phyloP scores from a whole-genome alignment of 164 flowering plant genomes.

The Amborella trichopoda region DNA sequence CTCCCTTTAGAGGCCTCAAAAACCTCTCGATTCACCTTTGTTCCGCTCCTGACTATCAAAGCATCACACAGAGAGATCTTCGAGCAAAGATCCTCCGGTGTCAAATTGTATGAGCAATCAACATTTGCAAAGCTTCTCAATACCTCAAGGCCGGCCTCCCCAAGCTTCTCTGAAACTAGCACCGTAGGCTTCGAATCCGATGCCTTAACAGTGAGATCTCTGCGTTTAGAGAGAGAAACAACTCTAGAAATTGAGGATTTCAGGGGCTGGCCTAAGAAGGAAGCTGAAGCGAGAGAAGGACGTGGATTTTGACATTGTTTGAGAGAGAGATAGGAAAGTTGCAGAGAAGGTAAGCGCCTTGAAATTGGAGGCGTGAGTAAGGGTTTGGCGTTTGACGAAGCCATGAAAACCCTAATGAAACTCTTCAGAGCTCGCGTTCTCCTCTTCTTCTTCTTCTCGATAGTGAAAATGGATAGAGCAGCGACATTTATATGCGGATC shows the following conservation, averaged over 20 bases:
- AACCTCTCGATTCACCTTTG: conserved; percentile 71
- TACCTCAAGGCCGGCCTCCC: conserved; percentile 61
- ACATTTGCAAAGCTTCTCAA: conserved; percentile 47
- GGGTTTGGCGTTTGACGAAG: too few species aligned
- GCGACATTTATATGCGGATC: too few species aligned
- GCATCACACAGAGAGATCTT: conserved; percentile 69
- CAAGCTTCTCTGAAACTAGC: conserved; percentile 83
- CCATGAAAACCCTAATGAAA: too few species aligned
- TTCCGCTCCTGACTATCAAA: conserved; percentile 85
- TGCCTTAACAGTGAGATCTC: conserved; percentile 1
- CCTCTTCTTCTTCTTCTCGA: too few species aligned
- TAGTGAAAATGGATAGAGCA: too few species aligned
- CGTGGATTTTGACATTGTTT: too few species aligned
- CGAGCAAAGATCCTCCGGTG: conserved; percentile 47
- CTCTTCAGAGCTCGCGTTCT: too few species aligned
- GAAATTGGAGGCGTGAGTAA: too few species aligned
- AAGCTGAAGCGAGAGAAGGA: neutral
- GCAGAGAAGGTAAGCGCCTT: too few species aligned
- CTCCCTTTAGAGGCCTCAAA: conserved; percentile 69
- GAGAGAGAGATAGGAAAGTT: too few species aligned
- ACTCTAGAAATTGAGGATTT: neutral
- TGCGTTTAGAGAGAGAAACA: neutral
- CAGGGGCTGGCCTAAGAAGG: conserved; percentile 3
- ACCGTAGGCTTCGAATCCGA: conserved; percentile 35
- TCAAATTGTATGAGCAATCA: conserved; percentile 50